Evolutionary conservation across 805 yeast species (phyloP), one percentile per base, ranked within the genome.

Genomic region (Saturnispora quitensis): DNA sequence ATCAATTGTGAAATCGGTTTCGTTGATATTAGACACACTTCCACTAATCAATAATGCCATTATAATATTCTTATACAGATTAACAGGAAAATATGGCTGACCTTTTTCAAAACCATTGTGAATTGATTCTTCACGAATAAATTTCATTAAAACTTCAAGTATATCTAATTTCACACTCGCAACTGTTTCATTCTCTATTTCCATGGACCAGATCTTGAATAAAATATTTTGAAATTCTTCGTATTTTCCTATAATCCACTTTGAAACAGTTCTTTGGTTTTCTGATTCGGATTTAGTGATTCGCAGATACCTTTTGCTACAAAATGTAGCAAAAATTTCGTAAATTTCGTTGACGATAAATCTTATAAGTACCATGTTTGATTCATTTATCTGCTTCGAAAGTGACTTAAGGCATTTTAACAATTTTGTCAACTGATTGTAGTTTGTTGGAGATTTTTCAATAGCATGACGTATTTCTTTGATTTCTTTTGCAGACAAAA

Each of bases 161-260:
- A 69, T 65, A 56, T 77, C 82, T 62, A 74, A 56, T 69, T 78
- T 76, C 65, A 86, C 60, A 53, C 78, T 63, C 74, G 68, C 57
- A 7, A 62, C 36, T 4, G 60, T 58, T 50, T 64, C 64, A 34
- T 75, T 73, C 18, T 72, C 63, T 2, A 68, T 60, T 2, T 67
- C 57, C n/a, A 64, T 56, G 3, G 65, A 65, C 56, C 84, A 65
- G 47, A 77, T 64, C 15, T 65, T 62, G 25, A 76, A 61, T 24
- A 85, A 54, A 33, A 67, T 62, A 3, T 58, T 58, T 59, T 82
- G 80, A 68, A 71, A 86, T 22, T 69, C 66, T 38, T 74, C 74
- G 67, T 86, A 86, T 51, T 76, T 74, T 47, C 76, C 74, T 51
- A 72, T 71, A 38, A 87, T 64, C 91, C 95, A 86, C 56, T 74